Evolutionary conservation across 1,284 basidiomycete genomes (phyloP).

Genomic region (Microbotryomycetes sp.): DNA sequence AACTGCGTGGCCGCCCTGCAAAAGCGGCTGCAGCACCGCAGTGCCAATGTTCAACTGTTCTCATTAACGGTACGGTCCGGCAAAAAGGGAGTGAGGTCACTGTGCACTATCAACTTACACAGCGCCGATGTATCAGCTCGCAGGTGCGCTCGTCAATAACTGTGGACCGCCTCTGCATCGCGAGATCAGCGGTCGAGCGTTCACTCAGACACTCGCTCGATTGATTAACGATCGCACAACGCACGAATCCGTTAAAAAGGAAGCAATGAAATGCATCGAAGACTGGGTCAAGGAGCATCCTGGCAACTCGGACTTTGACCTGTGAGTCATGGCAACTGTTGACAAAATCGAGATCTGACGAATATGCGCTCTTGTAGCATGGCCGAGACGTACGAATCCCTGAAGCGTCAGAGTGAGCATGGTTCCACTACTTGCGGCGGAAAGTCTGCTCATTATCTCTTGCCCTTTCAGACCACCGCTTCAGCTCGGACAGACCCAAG

Average conservation of each 20-base stretch:
- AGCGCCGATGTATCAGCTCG: constrained; percentile 48
- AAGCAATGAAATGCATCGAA: constrained; percentile 65
- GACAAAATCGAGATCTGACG: too few species aligned
- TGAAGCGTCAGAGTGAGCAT: constrained; percentile 60
- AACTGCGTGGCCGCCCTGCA: constrained; percentile 76
- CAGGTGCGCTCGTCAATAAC: constrained; percentile 86
- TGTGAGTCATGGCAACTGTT: constrained; percentile 4
- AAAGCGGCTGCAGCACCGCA: constrained; percentile 87
- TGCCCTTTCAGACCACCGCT: constrained; percentile 11
- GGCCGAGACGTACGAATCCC: constrained; percentile 77
- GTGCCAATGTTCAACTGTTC: constrained; percentile 93
- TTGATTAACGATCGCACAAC: constrained; percentile 83
- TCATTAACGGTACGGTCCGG: constrained; percentile 60
- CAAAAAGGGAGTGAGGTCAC: not conserved
- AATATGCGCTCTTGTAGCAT: constrained; percentile 48
- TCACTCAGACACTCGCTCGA: constrained; percentile 79
- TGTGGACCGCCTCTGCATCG: constrained; percentile 70
- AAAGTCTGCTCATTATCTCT: not conserved
- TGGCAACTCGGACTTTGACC: constrained; percentile 52
- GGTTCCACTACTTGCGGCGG: not conserved
- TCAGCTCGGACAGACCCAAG: constrained; percentile 1
- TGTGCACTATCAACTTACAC: not conserved
- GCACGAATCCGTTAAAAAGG: constrained; percentile 76
- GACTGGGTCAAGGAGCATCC: constrained; percentile 83
- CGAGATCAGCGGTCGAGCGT: constrained; percentile 82